phyloP scores from a whole-genome alignment of 768 basidiomycete genomes.

The Boletus bicolor region DNA sequence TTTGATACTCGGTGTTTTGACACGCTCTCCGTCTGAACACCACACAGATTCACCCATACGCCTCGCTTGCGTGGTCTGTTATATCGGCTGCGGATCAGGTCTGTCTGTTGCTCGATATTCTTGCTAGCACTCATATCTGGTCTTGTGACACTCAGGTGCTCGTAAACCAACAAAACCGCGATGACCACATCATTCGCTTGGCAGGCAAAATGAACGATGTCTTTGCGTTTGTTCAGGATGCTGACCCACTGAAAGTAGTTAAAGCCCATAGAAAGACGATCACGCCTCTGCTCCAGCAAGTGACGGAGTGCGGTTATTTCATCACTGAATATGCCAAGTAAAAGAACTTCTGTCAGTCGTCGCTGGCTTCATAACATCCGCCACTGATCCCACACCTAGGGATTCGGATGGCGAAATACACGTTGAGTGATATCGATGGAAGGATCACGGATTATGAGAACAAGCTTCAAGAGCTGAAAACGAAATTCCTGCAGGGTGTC shows the following conservation, averaged over 20 bases:
- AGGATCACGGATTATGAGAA: no score
- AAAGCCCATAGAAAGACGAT: background rate
- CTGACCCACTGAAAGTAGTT: background rate
- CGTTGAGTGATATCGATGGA: no score
- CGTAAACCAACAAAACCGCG: background rate
- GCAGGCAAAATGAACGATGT: background rate
- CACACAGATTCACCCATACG: slow-evolving; percentile 16
- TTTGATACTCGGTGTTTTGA: background rate
- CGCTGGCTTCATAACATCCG: background rate
- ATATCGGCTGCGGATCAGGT: slow-evolving; percentile 21
- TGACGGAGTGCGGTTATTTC: slow-evolving; percentile 10
- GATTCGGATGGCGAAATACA: background rate
- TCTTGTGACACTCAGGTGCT: background rate
- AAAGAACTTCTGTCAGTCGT: background rate
- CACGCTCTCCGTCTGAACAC: background rate
- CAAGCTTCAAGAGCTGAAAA: no score
- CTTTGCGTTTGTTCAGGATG: background rate
- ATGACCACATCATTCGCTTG: background rate
- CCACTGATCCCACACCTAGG: background rate
- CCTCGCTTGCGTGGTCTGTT: slow-evolving; percentile 21
- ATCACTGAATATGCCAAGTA: slow-evolving; percentile 1
- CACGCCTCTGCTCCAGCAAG: slow-evolving; percentile 2
- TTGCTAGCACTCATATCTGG: background rate
- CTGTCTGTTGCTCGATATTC: background rate
- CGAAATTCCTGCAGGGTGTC: no score